These are phyloP conservation scores for Phytophthora pisi DNA, from an alignment of 352 stramenopile species.

Conservation along the genomic window DNA sequence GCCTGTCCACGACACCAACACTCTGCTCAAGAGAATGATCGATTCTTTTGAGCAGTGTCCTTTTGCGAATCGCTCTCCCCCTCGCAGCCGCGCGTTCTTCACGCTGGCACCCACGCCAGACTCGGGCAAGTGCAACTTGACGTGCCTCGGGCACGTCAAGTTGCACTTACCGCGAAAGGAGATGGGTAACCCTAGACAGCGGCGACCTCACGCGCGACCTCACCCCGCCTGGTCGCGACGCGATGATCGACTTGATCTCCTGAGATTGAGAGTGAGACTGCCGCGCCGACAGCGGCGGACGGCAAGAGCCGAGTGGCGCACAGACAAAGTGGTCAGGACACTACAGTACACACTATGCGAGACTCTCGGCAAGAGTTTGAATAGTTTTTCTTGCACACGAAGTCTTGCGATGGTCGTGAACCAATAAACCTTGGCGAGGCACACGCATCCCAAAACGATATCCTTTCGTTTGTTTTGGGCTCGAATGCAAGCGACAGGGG, in stretches of 20 bases:
- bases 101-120: neutral
- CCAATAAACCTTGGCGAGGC: neutral
- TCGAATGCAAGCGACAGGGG: neutral
- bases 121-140: too few species aligned
- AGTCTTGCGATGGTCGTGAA: too few species aligned
- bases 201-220: neutral
- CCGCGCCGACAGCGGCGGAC: too few species aligned
- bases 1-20: too few species aligned
- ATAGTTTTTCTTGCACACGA: too few species aligned
- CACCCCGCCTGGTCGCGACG: neutral
- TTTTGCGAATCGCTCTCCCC: too few species aligned
- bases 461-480: constrained; percentile 12
- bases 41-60: too few species aligned
- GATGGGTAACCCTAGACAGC: neutral
- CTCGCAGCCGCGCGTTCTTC: constrained; percentile 11
- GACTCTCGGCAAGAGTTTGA: too few species aligned
- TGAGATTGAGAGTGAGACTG: neutral
- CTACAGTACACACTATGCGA: too few species aligned
- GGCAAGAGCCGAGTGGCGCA: neutral
- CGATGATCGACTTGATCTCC: neutral
- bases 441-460: constrained; percentile 26
- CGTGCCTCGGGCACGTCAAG: too few species aligned
- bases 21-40: too few species aligned
- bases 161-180: neutral
- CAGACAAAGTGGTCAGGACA: too few species aligned